Percentiles rank a stretch among this genome's conserved stretches.
These are phyloP conservation scores for Xanthoconium stramineum DNA, from an alignment of 768 basidiomycete species.

Conservation along the genomic window DNA sequence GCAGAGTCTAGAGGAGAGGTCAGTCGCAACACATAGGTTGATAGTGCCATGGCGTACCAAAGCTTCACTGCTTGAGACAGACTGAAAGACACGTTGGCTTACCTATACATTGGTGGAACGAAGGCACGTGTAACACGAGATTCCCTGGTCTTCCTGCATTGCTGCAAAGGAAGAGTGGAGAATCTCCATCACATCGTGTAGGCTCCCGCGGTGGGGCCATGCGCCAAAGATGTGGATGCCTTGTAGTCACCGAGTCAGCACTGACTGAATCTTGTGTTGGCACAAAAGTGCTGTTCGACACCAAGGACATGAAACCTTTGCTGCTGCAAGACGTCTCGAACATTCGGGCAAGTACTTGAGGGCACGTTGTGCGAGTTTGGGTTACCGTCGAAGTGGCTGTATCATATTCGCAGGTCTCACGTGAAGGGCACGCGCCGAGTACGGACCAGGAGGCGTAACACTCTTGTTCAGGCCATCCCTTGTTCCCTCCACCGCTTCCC, in stretches of 20 bases:
- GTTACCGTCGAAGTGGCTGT: slow-evolving; percentile 10
- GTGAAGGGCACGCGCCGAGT: slow-evolving; percentile 31
- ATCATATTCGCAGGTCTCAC: slow-evolving; percentile 24
- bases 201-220: slow-evolving; percentile 18
- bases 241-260: background rate
- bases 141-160: slow-evolving; percentile 18
- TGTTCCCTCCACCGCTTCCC: slow-evolving; percentile 27
- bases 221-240: slow-evolving; percentile 18
- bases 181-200: slow-evolving; percentile 19
- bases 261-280: background rate
- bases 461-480: slow-evolving; percentile 34
- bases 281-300: background rate
- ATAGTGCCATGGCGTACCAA: background rate
- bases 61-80: slow-evolving; percentile 2
- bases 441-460: slow-evolving; percentile 30
- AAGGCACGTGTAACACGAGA: slow-evolving; percentile 19
- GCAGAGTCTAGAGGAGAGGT: background rate
- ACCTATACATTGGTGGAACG: background rate
- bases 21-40: background rate
- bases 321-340: background rate
- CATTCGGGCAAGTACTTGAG: background rate
- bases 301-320: background rate
- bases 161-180: slow-evolving; percentile 26
- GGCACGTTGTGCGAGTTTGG: too few relatives aligned
- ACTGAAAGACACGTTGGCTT: background rate